These are phyloP conservation scores for Phytopythium ostracodes DNA, from an alignment of 352 stramenopile species.

Conservation along the genomic window DNA sequence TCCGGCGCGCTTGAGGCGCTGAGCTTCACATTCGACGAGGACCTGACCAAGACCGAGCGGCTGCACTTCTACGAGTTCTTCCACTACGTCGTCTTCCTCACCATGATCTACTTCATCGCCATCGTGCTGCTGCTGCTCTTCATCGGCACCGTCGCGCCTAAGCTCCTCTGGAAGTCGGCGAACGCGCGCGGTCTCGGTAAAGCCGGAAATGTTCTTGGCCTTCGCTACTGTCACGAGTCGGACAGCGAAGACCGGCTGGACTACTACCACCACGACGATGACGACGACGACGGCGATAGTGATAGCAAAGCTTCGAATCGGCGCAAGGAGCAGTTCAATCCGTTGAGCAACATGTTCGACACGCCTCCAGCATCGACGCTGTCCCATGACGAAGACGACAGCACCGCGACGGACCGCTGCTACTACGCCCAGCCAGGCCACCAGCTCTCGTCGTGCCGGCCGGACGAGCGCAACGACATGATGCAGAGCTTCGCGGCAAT, in stretches of 20 bases:
- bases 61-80: constrained; percentile 90
- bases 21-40: constrained; percentile 42
- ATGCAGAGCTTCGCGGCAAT: constrained; percentile 21
- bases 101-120: constrained; percentile 88
- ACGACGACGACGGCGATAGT: constrained; percentile 4
- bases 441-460: constrained; percentile 8
- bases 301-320: background rate
- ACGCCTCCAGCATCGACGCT: background rate
- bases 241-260: constrained; percentile 17
- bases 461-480: constrained; percentile 6
- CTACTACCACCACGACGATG: constrained; percentile 18
- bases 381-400: background rate
- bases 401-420: background rate
- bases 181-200: constrained; percentile 7
- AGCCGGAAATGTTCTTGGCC: background rate
- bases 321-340: background rate
- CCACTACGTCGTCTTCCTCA: constrained; percentile 88
- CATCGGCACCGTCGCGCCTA: constrained; percentile 78
- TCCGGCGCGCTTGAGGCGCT: constrained; percentile 55
- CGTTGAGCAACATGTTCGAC: background rate
- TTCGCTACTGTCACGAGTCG: constrained; percentile 19
- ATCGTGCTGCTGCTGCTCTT: constrained; percentile 83
- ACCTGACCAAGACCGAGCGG: constrained; percentile 50
- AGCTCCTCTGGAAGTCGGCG: constrained; percentile 66
- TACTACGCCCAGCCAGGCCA: background rate